phyloP scores from a whole-genome alignment of 768 basidiomycete genomes.

The Vararia minispora region DNA sequence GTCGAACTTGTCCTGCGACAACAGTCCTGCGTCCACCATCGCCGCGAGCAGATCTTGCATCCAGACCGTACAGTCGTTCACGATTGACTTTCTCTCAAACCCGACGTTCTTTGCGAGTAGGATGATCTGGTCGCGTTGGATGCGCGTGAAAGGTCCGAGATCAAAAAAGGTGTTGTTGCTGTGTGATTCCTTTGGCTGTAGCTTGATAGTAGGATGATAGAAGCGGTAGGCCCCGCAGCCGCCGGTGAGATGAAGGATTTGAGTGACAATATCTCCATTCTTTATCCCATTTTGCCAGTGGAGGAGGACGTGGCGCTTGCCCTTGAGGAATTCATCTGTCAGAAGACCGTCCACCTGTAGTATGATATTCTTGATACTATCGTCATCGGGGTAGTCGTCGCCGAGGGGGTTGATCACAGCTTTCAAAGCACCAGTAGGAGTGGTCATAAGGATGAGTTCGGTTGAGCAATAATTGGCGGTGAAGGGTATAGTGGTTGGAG shows the following conservation, averaged over 20 bases:
- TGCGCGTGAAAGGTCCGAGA: no score
- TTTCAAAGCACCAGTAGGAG: no score
- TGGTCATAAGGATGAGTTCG: no score
- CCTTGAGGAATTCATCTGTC: not conserved
- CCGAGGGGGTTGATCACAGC: not conserved
- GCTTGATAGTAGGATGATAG: no score
- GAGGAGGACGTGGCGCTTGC: not conserved
- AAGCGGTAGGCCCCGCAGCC: no score
- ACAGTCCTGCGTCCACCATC: slow-evolving; percentile 11
- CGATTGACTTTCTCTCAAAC: slow-evolving; percentile 8
- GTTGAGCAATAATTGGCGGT: no score
- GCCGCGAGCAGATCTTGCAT: slow-evolving; percentile 11
- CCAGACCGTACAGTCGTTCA: slow-evolving; percentile 14
- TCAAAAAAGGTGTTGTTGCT: no score
- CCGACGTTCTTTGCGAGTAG: slow-evolving; percentile 7
- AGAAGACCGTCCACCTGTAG: not conserved
- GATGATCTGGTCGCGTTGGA: no score
- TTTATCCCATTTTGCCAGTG: not conserved
- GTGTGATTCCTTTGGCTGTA: no score
- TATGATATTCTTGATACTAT: not conserved
- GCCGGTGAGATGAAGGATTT: no score
- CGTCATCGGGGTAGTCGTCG: not conserved
- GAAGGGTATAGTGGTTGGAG: no score
- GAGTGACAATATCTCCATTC: no score
- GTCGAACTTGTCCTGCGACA: slow-evolving; percentile 11